Base-by-base conservation (phyloP, 352 stramenopile species). In the Globisporangium cystogenes region DNA sequence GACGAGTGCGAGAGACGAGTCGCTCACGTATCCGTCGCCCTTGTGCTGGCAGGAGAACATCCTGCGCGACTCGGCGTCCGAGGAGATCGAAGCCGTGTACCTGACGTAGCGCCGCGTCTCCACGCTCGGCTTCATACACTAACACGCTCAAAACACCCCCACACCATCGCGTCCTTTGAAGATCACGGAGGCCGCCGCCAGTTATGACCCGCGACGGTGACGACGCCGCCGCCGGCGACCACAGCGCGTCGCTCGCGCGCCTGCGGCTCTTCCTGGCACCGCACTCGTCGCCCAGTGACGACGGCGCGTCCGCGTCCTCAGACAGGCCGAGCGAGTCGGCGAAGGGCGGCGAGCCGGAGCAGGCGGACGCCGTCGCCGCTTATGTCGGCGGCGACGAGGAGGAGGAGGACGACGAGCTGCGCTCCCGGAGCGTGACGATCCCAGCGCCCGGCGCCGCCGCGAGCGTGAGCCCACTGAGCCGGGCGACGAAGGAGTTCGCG, bases 21-120 rank as follows among this genome's bases (percentile, higher is more conserved):
- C 7, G 37, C 37, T 43, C 16, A 43, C 15, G 6, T 43, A 16
- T 43, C 15, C 53, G 20, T 48, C 36, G 51, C 18, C 8, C 47
- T 51, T 16, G 37, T 12, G 14, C 43, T 54, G 21, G 10, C 50
- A 95, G 84, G 84, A 95, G 58, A 91, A 93, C 54, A 70, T 95
- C 7, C 59, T 95, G 48, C 77, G 82, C 24, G 84, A 95, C 48
- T 88, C 64, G n/a, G 77, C 59, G 4, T 93, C 82, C 1, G 84
- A 95, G 57, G 84, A 95, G 59, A 92, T 95, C 16, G 72, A 86
- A 66, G 84, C 80, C 15, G 76, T 83, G 39, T 95, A 94, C 52
- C 76, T 94, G 45, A 86, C 82, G 27, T 91, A 76, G 61, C 41
- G 15, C 23, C 4, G 18, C 6, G 14, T 36, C 3, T 27, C 43